A percentile compares a stretch with the other conserved stretches of the same genome.
These are phyloP conservation scores for Capronia coronata DNA, from an alignment of 2,329 filamentous ascomycete species.

Conservation along the genomic window DNA sequence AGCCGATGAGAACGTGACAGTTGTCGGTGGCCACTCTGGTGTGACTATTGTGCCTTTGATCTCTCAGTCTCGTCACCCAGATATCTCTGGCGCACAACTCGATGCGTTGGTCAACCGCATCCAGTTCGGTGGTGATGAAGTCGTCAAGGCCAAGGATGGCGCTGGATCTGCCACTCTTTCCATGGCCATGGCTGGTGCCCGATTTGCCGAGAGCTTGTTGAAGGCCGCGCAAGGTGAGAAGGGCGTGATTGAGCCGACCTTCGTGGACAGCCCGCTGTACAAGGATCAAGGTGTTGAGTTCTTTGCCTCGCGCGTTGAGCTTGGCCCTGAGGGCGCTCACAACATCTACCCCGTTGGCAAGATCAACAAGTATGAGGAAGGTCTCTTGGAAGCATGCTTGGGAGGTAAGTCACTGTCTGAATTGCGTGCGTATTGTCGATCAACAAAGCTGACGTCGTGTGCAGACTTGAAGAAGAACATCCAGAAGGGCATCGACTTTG, in stretches of 20 bases:
- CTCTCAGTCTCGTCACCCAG: slow-evolving; percentile 82
- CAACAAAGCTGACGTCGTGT: slow-evolving; percentile 12
- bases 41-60: slow-evolving; percentile 98
- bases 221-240: slow-evolving; percentile 89
- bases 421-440: not conserved
- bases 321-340: slow-evolving; percentile 92
- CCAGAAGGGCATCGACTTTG: slow-evolving; percentile 72
- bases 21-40: slow-evolving; percentile 94
- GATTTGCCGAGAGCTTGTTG: slow-evolving; percentile 84
- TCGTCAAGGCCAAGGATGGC: slow-evolving; percentile 98
- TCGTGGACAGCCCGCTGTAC: slow-evolving; percentile 94
- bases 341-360: slow-evolving; percentile 85
- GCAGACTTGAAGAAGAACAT: slow-evolving; percentile 64
- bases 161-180: slow-evolving; percentile 94
- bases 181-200: slow-evolving; percentile 93
- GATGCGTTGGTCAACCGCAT: slow-evolving; percentile 83
- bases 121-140: slow-evolving; percentile 98
- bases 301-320: slow-evolving; percentile 92
- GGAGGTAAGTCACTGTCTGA: slow-evolving; percentile 39
- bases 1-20: slow-evolving; percentile 85
- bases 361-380: slow-evolving; percentile 78
- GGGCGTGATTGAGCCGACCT: slow-evolving; percentile 91
- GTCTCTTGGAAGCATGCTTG: slow-evolving; percentile 78
- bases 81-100: slow-evolving; percentile 68
- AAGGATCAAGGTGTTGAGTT: slow-evolving; percentile 97